These are phyloP conservation scores for Penicillium pancosmium DNA, from an alignment of 495 filamentous ascomycete genomes.

Conservation along the genomic window DNA sequence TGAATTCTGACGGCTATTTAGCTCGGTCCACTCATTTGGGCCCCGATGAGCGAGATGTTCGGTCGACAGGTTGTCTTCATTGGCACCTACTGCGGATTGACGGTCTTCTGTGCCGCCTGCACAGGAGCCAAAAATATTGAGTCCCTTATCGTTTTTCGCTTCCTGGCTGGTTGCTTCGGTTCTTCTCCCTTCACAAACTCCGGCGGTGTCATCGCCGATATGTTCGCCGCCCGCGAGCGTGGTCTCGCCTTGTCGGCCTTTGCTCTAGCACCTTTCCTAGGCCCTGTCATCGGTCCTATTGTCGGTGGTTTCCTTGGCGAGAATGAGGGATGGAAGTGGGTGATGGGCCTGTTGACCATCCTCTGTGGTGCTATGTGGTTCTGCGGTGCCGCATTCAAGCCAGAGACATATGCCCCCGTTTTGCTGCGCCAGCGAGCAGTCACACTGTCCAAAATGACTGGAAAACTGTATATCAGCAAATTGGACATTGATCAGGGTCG, in stretches of 20 bases:
- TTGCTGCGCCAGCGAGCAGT: constrained; percentile 52
- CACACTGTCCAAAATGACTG: constrained; percentile 50
- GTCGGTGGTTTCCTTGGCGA: constrained; percentile 59
- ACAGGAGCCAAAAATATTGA: constrained; percentile 60
- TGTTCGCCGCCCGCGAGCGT: constrained; percentile 60
- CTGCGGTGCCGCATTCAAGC: constrained; percentile 44
- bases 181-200: constrained; percentile 68
- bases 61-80: constrained; percentile 69
- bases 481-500: constrained; percentile 38
- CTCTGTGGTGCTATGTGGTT: constrained; percentile 54
- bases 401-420: constrained; percentile 59
- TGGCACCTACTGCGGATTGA: constrained; percentile 59
- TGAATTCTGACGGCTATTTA: not conserved
- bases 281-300: constrained; percentile 58
- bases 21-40: constrained; percentile 57
- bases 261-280: constrained; percentile 63
- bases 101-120: constrained; percentile 65
- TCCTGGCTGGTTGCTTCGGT: constrained; percentile 74
- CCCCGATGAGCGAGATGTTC: constrained; percentile 65
- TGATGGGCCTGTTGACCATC: constrained; percentile 54
- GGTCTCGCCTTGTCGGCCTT: constrained; percentile 63
- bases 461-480: constrained; percentile 50
- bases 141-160: constrained; percentile 66
- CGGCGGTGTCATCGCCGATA: constrained; percentile 69
- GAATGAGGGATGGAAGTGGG: constrained; percentile 61